A percentile compares a stretch with the other conserved stretches of the same genome.
Conservation (phyloP, 306 rosid species). For the Vicia faba region DNA sequence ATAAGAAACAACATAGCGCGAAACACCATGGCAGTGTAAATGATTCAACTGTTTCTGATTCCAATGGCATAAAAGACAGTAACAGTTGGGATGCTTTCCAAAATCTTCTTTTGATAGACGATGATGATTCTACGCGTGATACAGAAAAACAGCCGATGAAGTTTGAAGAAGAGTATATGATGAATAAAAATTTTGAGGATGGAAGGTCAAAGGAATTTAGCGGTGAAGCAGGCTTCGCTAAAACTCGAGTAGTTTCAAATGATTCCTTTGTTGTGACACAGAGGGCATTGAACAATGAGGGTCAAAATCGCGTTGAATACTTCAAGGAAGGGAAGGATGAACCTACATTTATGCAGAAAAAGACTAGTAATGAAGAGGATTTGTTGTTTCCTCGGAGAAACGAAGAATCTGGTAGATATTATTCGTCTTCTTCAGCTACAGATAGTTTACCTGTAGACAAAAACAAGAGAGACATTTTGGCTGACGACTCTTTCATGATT, state of each 20-base stretch:
- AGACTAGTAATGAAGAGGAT: constrained; percentile 51
- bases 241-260: constrained; percentile 52
- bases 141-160: constrained; percentile 43
- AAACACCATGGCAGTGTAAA: constrained; percentile 41
- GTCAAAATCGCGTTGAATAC: constrained; percentile 40
- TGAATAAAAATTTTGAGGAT: constrained; percentile 44
- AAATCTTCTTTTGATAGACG: constrained; percentile 73
- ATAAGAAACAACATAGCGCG: constrained; percentile 52
- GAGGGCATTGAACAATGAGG: constrained; percentile 44
- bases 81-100: constrained; percentile 91
- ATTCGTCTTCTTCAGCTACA: constrained; percentile 45
- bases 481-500: constrained; percentile 94
- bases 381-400: constrained; percentile 56
- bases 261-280: constrained; percentile 67
- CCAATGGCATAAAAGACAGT: constrained; percentile 51
- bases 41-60: constrained; percentile 46
- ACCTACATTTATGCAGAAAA: constrained; percentile 49
- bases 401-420: constrained; percentile 50
- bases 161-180: constrained; percentile 53
- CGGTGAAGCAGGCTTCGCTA: constrained; percentile 44
- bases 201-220: constrained; percentile 48
- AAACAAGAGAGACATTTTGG: constrained; percentile 56
- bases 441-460: constrained; percentile 45
- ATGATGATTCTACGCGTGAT: constrained; percentile 53
- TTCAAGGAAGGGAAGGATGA: constrained; percentile 57